Conservation (phyloP, 169 alveolate species). For the Cytauxzoon felis region DNA sequence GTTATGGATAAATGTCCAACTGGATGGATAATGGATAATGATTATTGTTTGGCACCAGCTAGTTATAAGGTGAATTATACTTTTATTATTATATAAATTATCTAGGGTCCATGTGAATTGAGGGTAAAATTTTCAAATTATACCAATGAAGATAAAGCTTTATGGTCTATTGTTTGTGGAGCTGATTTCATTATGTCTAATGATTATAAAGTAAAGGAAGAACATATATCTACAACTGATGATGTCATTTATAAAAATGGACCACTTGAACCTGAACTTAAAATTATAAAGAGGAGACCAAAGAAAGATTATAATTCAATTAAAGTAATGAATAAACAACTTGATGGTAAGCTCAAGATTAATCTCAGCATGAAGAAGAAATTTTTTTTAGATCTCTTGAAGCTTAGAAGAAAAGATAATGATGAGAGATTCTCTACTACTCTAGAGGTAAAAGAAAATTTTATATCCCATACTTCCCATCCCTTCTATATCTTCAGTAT, state of each 20-base stretch:
- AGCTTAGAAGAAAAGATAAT: slow-evolving; percentile 44
- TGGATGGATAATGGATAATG: slow-evolving; percentile 58
- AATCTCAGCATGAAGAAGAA: too few species aligned
- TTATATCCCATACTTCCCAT: slow-evolving; percentile 5
- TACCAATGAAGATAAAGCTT: slow-evolving; percentile 54
- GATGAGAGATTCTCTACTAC: slow-evolving; percentile 44
- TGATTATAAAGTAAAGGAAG: not conserved
- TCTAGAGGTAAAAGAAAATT: slow-evolving; percentile 12
- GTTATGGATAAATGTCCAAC: slow-evolving; percentile 54
- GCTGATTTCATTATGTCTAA: slow-evolving; percentile 30
- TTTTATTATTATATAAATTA: not conserved
- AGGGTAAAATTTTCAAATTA: slow-evolving; percentile 58
- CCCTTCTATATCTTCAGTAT: not conserved
- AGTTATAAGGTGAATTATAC: slow-evolving; percentile 44
- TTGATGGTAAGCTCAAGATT: too few species aligned
- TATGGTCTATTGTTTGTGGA: slow-evolving; percentile 68
- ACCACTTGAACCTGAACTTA: slow-evolving; percentile 9
- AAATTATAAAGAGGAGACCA: slow-evolving; percentile 28
- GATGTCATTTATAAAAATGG: slow-evolving; percentile 37
- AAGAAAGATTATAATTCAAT: slow-evolving; percentile 15
- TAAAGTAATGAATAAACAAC: slow-evolving; percentile 53
- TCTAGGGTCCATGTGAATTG: slow-evolving; percentile 66
- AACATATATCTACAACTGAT: not conserved
- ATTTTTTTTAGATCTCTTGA: too few species aligned
- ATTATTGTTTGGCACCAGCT: slow-evolving; percentile 65